Evolutionary conservation across 2,329 filamentous ascomycete genomes (phyloP), one percentile per base, ranked within the genome.

Genomic region (Fusarium incarnatum): DNA sequence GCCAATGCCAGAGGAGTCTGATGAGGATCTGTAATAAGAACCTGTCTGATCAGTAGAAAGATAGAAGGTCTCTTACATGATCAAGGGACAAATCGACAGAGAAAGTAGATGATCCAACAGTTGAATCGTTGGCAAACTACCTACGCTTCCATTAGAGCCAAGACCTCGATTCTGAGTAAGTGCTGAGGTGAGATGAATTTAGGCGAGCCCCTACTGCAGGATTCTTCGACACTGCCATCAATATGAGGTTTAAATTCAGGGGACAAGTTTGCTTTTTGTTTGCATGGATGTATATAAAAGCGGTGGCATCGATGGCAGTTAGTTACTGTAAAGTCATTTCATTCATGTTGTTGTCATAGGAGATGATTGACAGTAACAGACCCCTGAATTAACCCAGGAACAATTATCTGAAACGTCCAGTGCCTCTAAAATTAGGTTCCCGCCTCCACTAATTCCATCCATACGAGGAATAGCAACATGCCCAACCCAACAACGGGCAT

Each of bases 361-460:
- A 65, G 42, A 45, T 22, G 47, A 45, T 28, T 53, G 46, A 57
- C 30, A 49, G 28, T 44, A 34, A 40, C 45, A 28, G 45, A 56
- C 68, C 68, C 68, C 59, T 70, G 59, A 60, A 56, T 52, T 56
- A 46, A 45, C 34, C 57, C 64, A 70, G 57, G 62, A 57, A 48
- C 34, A 34, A 53, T 45, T 58, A 50, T 61, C 68, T 71, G 68
- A 71, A 71, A 71, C 68, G 55, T 56, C 34, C 30, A 49, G 54
- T 41, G 56, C 68, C 64, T 71, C 68, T 70, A 68, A 65, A 60
- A 68, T 71, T 66, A 66, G 63, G 37, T 67, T 55, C 55, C 12
- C 48, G 47, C 48, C 68, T 44, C 63, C 63, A 66, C 62, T 46
- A 46, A 30, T 60, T 37, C 34, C 18, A n/a, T 37, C 34, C 34